These are phyloP conservation scores for Leonotis leonurus DNA, from an alignment of 257 asterid species.

Conservation along the genomic window DNA sequence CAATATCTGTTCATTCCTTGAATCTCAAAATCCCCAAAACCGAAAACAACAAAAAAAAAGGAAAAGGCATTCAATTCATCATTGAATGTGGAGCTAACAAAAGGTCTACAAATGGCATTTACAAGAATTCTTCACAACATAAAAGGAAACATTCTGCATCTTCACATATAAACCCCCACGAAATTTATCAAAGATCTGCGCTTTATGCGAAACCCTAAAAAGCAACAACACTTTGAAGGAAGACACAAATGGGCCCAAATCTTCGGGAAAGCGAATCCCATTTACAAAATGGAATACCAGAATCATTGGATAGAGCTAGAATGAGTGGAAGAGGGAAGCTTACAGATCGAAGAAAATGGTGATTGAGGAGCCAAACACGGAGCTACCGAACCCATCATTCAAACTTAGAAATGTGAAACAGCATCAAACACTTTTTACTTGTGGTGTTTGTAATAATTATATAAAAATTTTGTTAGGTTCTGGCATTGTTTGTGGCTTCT, in stretches of 20 bases:
- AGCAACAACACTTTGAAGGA: constrained; percentile 4
- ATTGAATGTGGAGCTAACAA: too few relatives aligned
- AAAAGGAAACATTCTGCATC: neutral
- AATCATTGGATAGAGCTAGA: neutral
- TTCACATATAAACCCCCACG: constrained; percentile 9
- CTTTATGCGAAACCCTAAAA: constrained; percentile 38
- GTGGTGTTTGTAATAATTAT: neutral
- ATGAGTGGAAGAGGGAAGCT: constrained; percentile 21
- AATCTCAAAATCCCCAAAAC: too few relatives aligned
- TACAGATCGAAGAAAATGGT: constrained; percentile 37
- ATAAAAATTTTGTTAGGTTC: constrained; percentile 9
- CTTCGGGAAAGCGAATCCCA: constrained; percentile 18
- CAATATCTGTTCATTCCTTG: too few relatives aligned
- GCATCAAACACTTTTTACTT: constrained; percentile 19
- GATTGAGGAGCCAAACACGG: constrained; percentile 24
- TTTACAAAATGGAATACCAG: neutral
- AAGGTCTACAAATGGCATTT: too few relatives aligned
- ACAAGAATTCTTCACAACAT: neutral
- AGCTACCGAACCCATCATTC: constrained; percentile 30
- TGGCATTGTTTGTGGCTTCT: constrained; percentile 6
- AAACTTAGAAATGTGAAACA: constrained; percentile 18
- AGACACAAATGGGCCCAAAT: neutral
- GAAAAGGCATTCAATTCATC: too few relatives aligned
- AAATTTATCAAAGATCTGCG: constrained; percentile 31
- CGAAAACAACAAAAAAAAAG: too few relatives aligned